Conservation (phyloP, 805 yeast genomes). For the Wickerhamomyces queroliae region DNA sequence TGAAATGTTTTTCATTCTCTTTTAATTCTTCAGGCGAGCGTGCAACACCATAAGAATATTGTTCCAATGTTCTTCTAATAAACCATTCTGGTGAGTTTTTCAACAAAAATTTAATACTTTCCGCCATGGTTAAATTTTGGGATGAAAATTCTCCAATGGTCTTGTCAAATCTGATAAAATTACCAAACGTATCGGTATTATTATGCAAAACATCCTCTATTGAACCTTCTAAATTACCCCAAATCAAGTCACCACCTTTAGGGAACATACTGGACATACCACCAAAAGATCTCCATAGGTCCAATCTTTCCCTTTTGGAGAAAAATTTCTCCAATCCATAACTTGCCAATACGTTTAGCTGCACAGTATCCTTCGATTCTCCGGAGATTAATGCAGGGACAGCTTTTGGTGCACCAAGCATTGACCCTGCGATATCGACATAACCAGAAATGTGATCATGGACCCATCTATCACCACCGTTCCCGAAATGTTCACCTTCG, state of each 20-base stretch:
- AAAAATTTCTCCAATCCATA: conserved; percentile 93
- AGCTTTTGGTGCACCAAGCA: conserved; percentile 91
- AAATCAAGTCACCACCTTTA: conserved; percentile 84
- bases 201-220: conserved; percentile 45
- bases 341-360: conserved; percentile 85
- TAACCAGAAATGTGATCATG: conserved; percentile 75
- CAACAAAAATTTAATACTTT: conserved; percentile 61
- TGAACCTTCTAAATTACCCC: conserved; percentile 79
- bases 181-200: conserved; percentile 53
- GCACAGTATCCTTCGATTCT: conserved; percentile 97
- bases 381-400: conserved; percentile 91
- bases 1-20: conserved; percentile 61
- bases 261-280: conserved; percentile 96
- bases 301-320: conserved; percentile 82
- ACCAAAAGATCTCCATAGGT: conserved; percentile 82
- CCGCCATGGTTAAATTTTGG: conserved; percentile 56
- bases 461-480: conserved; percentile 90
- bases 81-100: conserved; percentile 77
- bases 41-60: conserved; percentile 79
- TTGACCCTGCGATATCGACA: conserved; percentile 86
- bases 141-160: conserved; percentile 35
- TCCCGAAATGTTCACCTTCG: conserved; percentile 69
- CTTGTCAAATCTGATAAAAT: conserved; percentile 61
- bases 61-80: conserved; percentile 51
- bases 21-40: conserved; percentile 49